phyloP scores from a whole-genome alignment of 805 yeast species.

The Scheffersomyces spartinae region DNA sequence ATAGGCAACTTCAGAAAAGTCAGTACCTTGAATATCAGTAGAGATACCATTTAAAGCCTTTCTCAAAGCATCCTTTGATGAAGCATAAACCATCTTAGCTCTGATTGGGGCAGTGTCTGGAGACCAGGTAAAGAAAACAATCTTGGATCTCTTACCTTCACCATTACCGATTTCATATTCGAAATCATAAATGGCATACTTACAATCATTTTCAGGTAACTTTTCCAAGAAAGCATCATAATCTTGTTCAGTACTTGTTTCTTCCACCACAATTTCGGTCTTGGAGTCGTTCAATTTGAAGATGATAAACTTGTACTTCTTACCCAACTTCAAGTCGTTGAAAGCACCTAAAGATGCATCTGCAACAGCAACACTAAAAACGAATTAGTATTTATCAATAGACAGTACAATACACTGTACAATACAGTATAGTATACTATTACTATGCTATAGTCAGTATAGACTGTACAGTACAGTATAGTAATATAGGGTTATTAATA shows the following conservation, averaged over 20 bases:
- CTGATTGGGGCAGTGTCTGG: conserved; percentile 96
- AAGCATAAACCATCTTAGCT: conserved; percentile 95
- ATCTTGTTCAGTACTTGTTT: conserved; percentile 61
- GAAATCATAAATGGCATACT: conserved; percentile 94
- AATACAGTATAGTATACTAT: too few species aligned
- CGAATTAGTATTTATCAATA: conserved; percentile 11
- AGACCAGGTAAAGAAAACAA: conserved; percentile 74
- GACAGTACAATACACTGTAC: too few species aligned
- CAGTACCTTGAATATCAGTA: conserved; percentile 95
- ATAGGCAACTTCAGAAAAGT: conserved; percentile 91
- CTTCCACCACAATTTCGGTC: conserved; percentile 84
- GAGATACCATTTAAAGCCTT: conserved; percentile 94
- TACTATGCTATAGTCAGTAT: conserved; percentile 8
- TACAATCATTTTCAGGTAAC: conserved; percentile 92
- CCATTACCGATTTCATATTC: conserved; percentile 84
- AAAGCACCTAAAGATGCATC: conserved; percentile 90
- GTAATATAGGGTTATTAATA: background rate
- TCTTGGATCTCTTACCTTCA: conserved; percentile 87
- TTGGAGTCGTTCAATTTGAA: conserved; percentile 73
- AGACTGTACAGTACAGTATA: conserved; percentile 2
- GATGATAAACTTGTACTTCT: conserved; percentile 74
- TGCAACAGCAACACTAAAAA: conserved; percentile 33
- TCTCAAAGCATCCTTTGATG: conserved; percentile 97
- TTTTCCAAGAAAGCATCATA: conserved; percentile 82
- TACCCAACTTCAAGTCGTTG: conserved; percentile 92